These are phyloP conservation scores for Bocquillonia castaneifolia DNA, from an alignment of 441 rosid species.

Conservation along the genomic window DNA sequence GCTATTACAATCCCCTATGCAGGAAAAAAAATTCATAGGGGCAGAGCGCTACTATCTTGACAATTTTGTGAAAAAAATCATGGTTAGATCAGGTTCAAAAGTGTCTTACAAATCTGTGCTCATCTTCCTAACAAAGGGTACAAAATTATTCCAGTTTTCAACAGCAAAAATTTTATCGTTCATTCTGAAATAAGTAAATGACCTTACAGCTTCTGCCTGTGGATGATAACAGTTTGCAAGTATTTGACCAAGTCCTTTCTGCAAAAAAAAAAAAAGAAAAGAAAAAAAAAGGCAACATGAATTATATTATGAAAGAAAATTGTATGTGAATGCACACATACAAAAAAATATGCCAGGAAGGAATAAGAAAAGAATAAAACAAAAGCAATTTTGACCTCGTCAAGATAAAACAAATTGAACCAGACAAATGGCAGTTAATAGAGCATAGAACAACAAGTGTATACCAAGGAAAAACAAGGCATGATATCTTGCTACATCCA, in stretches of 20 bases:
- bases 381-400: not conserved
- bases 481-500: not conserved
- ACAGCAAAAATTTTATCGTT: slow-evolving; percentile 51
- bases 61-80: slow-evolving; percentile 21
- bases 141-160: slow-evolving; percentile 73
- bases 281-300: not conserved
- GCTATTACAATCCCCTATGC: slow-evolving; percentile 18
- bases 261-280: too few species aligned
- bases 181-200: slow-evolving; percentile 65
- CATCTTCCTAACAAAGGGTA: slow-evolving; percentile 61
- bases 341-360: not conserved
- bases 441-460: not conserved
- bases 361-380: not conserved
- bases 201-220: slow-evolving; percentile 53
- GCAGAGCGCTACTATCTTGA: slow-evolving; percentile 22
- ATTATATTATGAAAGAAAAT: slow-evolving; percentile 1
- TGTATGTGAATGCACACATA: not conserved
- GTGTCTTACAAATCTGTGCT: slow-evolving; percentile 42
- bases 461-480: not conserved
- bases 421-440: not conserved
- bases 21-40: slow-evolving; percentile 34
- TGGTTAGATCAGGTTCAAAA: slow-evolving; percentile 25
- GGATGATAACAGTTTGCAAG: slow-evolving; percentile 52
- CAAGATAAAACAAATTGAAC: not conserved
- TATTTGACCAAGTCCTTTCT: slow-evolving; percentile 55